phyloP scores from a whole-genome alignment of 768 basidiomycete species.

The Imleria badia region DNA sequence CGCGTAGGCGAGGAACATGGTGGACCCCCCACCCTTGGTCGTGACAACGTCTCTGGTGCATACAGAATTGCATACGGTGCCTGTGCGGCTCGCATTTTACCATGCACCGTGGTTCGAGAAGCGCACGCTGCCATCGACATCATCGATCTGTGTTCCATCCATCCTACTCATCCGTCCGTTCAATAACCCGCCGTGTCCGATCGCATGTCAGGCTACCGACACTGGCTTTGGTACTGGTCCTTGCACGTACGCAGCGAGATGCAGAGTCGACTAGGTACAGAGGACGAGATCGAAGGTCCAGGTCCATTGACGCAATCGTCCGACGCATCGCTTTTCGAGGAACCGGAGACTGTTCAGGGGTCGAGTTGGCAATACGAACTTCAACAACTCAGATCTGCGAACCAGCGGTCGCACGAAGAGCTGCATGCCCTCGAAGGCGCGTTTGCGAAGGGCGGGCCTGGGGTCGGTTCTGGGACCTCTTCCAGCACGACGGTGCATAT shows the following conservation, averaged over 20 bases:
- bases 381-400: conserved; percentile 75
- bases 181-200: conserved; percentile 23
- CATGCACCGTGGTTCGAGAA: conserved; percentile 27
- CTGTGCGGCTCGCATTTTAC: conserved; percentile 39
- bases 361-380: conserved; percentile 95
- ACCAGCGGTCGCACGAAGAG: conserved; percentile 64
- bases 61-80: conserved; percentile 35
- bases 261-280: neutral
- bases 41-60: conserved; percentile 36
- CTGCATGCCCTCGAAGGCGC: conserved; percentile 39
- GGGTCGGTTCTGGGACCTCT: neutral
- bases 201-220: conserved; percentile 31
- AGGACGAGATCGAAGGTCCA: neutral
- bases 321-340: conserved; percentile 62
- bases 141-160: neutral
- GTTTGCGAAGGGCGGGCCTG: neutral
- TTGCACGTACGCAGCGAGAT: neutral
- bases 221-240: neutral
- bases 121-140: neutral
- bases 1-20: conserved; percentile 1
- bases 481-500: neutral
- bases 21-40: conserved; percentile 20
- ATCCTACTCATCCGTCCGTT: conserved; percentile 15
- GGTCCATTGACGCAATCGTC: conserved; percentile 2
- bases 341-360: conserved; percentile 62